Evolutionary conservation across 1,139 yeast species (phyloP), one percentile per base, ranked within the genome.

Genomic region (Chernovozyma aurita): DNA sequence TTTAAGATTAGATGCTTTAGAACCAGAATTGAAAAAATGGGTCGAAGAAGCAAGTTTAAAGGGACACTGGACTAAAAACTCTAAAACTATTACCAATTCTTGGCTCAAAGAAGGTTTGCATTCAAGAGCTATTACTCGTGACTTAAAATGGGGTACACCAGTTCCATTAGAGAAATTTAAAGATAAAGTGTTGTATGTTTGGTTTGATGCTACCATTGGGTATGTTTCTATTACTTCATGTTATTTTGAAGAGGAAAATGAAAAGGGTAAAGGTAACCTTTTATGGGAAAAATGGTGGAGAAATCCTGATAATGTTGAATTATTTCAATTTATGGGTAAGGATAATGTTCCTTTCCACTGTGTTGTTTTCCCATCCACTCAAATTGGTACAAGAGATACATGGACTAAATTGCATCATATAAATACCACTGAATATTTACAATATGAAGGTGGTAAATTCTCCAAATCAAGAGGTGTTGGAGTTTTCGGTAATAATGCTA

Each of bases 191-290:
- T 70, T 92, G 54, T 92, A 92, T 55, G 99, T 92, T 42, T 92
- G 99, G 99, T 92, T 92, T 50, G 99, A 92, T 65, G 99, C 99
- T 31, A 78, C 96, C 33, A 90, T 92, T 49, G 99, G 99, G 30
- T 92, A 92, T 59, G 80, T 90, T 43, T 87, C 97, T 37, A 92
- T 92, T 53, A 94, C 99, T 28, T 97, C 97, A 24, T 85, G 84
- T 61, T 94, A 90, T 63, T 83, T 88, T 44, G 75, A 85, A 41
- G 57, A 55, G 31, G 52, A 53, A 25, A 47, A 47, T 30, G 18
- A 31, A 20, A 30, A 30, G 5, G 32, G 14, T 7, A 17, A 33
- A 12, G 30, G 28, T 20, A 46, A 57, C 16, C 77, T 77, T 18
- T 85, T 90, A 76, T 78, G 87, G 76, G 57, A 75, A 53, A 57